Evolutionary conservation across 2,329 filamentous ascomycete genomes (phyloP), one percentile per base, ranked within the genome.

Genomic region (Keithomyces neogunnii): DNA sequence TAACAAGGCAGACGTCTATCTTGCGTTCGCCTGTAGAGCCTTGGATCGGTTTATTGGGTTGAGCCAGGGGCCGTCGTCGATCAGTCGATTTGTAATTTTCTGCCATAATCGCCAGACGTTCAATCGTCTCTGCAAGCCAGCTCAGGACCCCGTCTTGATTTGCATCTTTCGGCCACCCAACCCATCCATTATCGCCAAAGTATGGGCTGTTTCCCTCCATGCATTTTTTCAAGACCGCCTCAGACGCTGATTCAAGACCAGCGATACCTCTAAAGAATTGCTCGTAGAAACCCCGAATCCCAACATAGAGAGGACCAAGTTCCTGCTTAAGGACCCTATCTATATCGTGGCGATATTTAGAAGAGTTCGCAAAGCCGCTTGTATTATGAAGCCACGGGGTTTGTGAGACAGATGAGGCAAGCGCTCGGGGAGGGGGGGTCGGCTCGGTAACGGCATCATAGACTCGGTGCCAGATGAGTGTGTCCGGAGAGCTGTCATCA

Each of bases 161-260:
- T n/a, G 64, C 63, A 44, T 63, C 57, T 53, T 54, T 45, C 10
- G 68, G 66, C 69, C 62, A 72, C 51, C 60, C 64, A 3, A 26
- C 60, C 66, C 63, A 70, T 1, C 62, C 62, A 2, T 63, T 51
- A 11, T 51, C 51, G 46, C 19, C 19, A 19, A 66, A 70, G 42
- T 67, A 60, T 35, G 62, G 63, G 39, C 62, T 50, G 40, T 44
- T 52, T 32, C 64, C 65, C 57, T 67, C 51, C 4, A 45, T 48
- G 49, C 63, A 72, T 50, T 65, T 59, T 33, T 65, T 46, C 49
- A 73, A 72, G 55, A 71, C 55, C 6, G 57, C 57, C 53, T 65
- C 26, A 13, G 68, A 64, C 32, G 59, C 62, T 9, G 56, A 54
- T 39, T 67, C 55, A n/a, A 72, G 65, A 30, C 54, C 55, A 49